Evolutionary conservation across 2,329 filamentous ascomycete species (phyloP).

Genomic region (Xylaria sp.): DNA sequence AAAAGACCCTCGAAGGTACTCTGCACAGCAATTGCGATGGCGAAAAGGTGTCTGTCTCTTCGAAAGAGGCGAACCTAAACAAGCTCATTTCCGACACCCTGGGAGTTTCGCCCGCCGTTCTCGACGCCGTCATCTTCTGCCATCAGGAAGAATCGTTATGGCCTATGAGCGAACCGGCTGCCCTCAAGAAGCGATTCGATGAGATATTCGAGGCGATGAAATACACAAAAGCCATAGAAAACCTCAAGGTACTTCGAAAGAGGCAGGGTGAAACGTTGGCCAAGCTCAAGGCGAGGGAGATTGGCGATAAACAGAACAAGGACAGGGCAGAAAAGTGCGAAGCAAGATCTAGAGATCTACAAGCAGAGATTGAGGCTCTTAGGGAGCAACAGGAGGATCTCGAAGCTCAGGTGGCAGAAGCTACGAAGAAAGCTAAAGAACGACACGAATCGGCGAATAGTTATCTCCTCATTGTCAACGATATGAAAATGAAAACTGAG

Average conservation of each 20-base stretch:
- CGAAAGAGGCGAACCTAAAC: conserved; percentile 83
- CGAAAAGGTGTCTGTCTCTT: conserved; percentile 82
- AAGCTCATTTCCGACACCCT: conserved; percentile 85
- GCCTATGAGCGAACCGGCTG: conserved; percentile 89
- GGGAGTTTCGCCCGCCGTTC: conserved; percentile 87
- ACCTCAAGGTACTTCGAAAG: conserved; percentile 88
- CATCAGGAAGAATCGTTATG: conserved; percentile 98
- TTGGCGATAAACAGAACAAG: conserved; percentile 84
- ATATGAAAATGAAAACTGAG: conserved; percentile 80
- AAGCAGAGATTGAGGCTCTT: conserved; percentile 72
- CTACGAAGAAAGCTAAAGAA: conserved; percentile 67
- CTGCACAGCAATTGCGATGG: conserved; percentile 81
- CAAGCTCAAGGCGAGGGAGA: conserved; percentile 78
- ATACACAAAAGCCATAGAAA: conserved; percentile 97
- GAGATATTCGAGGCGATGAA: conserved; percentile 98
- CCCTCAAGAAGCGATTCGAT: conserved; percentile 93
- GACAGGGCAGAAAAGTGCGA: conserved; percentile 80
- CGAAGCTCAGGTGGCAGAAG: conserved; percentile 69
- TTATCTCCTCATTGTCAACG: conserved; percentile 78
- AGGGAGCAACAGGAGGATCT: conserved; percentile 68
- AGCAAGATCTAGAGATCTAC: conserved; percentile 72
- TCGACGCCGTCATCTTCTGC: conserved; percentile 97
- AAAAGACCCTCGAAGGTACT: conserved; percentile 87
- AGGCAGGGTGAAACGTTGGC: conserved; percentile 80
- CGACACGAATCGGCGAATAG: conserved; percentile 79